These are phyloP conservation scores for Globisporangium okanoganense DNA, from an alignment of 352 stramenopile genomes.

Conservation along the genomic window DNA sequence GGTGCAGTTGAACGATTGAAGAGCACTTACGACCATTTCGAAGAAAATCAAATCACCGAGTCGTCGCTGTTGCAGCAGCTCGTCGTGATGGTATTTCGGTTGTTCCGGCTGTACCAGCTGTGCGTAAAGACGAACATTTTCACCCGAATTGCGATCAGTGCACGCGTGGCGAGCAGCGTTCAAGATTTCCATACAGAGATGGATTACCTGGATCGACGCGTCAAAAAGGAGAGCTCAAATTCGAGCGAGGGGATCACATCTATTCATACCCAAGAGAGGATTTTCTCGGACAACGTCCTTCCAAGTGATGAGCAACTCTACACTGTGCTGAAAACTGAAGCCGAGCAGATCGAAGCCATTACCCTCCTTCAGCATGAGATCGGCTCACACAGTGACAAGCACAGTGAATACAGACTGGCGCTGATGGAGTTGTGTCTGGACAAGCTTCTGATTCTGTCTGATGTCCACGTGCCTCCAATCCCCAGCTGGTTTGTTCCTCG, in stretches of 20 bases:
- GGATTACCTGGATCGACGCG: constrained; percentile 4
- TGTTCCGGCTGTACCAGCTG: constrained; percentile 1
- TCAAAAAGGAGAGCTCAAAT: not conserved
- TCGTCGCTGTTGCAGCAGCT: not conserved
- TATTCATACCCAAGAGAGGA: not conserved
- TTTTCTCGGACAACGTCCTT: not conserved
- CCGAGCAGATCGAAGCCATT: constrained; percentile 1
- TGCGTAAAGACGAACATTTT: constrained; percentile 4
- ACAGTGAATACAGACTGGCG: constrained; percentile 3
- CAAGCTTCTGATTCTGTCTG: not conserved
- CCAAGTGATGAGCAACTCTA: constrained; percentile 4
- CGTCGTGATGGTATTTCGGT: constrained; percentile 1
- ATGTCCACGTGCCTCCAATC: not conserved
- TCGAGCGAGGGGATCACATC: not conserved
- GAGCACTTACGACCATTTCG: not conserved
- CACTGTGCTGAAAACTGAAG: not conserved
- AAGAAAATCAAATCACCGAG: not conserved
- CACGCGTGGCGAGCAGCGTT: not conserved
- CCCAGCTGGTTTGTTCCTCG: constrained; percentile 66
- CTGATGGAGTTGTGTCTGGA: constrained; percentile 5
- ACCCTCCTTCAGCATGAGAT: constrained; percentile 9
- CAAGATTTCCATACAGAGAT: constrained; percentile 11
- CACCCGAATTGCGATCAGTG: constrained; percentile 3
- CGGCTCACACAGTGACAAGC: constrained; percentile 7
- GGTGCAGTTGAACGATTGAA: constrained; percentile 2